Evolutionary conservation across 768 basidiomycete genomes (phyloP).

Genomic region (Agrocybe praecox): DNA sequence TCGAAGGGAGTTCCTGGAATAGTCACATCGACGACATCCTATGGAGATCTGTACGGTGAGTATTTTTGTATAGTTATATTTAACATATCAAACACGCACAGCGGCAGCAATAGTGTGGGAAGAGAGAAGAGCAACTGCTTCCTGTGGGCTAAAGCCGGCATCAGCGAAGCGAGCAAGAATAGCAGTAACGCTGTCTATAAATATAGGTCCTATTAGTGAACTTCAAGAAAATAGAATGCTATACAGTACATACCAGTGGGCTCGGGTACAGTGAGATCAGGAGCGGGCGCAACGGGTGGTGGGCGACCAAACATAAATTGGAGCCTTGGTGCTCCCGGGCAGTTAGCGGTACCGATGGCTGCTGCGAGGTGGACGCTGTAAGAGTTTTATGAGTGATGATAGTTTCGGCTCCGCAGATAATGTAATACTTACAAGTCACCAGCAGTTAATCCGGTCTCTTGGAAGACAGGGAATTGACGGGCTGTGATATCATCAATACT

Average conservation of each 20-base stretch:
- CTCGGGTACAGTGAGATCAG: slow-evolving; percentile 25
- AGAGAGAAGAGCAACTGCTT: slow-evolving; percentile 28
- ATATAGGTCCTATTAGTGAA: background rate
- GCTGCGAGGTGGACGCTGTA: slow-evolving; percentile 24
- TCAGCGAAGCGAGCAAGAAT: slow-evolving; percentile 30
- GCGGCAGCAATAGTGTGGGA: slow-evolving; percentile 31
- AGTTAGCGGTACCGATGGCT: slow-evolving; percentile 33
- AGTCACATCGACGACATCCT: slow-evolving; percentile 26
- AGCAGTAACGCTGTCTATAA: slow-evolving; percentile 20
- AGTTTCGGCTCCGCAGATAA: background rate
- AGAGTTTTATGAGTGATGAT: background rate
- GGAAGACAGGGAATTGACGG: slow-evolving; percentile 18
- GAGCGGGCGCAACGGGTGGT: slow-evolving; percentile 21
- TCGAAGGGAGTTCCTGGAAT: too few species aligned
- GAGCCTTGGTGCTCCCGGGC: slow-evolving; percentile 38
- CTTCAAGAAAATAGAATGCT: background rate
- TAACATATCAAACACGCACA: background rate
- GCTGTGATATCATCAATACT: slow-evolving; percentile 20
- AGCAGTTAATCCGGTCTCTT: slow-evolving; percentile 12
- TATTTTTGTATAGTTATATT: background rate
- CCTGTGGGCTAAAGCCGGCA: slow-evolving; percentile 26
- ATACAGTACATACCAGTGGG: slow-evolving; percentile 13
- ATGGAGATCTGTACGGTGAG: background rate
- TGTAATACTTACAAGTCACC: slow-evolving; percentile 16
- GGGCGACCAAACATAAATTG: slow-evolving; percentile 33